Conservation (phyloP, 768 basidiomycete species). For the Amanita exitialis region DNA sequence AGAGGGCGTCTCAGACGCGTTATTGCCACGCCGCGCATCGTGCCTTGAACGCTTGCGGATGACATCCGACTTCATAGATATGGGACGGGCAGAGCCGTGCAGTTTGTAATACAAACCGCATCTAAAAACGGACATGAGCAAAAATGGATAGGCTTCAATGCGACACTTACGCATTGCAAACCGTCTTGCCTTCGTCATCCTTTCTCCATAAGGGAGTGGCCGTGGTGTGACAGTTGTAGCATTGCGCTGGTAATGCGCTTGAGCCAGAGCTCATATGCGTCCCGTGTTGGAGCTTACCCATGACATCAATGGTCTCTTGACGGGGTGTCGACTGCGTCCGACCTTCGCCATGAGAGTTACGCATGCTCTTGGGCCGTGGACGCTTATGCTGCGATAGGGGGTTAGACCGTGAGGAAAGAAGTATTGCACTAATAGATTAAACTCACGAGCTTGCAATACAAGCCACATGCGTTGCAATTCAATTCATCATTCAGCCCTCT, state of each 20-base stretch:
- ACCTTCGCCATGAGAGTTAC: conserved; percentile 64
- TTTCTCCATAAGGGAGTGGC: conserved; percentile 87
- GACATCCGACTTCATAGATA: conserved; percentile 87
- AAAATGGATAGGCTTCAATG: neutral
- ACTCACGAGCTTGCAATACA: conserved; percentile 79
- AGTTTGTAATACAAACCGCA: conserved; percentile 83
- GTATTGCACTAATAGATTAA: neutral
- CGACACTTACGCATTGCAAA: conserved; percentile 74
- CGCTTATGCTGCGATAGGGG: conserved; percentile 59
- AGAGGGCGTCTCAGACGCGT: conserved; percentile 58
- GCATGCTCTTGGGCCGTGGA: conserved; percentile 82
- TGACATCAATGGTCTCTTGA: conserved; percentile 64
- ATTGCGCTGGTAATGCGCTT: conserved; percentile 50
- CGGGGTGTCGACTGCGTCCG: conserved; percentile 55
- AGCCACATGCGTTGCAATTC: conserved; percentile 83
- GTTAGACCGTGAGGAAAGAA: conserved; percentile 8
- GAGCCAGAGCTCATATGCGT: conserved; percentile 19
- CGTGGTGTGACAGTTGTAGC: conserved; percentile 85
- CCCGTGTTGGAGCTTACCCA: conserved; percentile 38
- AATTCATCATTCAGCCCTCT: conserved; percentile 81
- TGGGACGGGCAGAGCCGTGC: conserved; percentile 77
- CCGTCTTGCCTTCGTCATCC: conserved; percentile 85
- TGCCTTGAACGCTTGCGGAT: conserved; percentile 83
- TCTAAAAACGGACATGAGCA: conserved; percentile 22
- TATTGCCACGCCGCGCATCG: conserved; percentile 56